These are phyloP conservation scores for Trichaptum fuscoviolaceum DNA, from an alignment of 768 basidiomycete species.

Conservation along the genomic window DNA sequence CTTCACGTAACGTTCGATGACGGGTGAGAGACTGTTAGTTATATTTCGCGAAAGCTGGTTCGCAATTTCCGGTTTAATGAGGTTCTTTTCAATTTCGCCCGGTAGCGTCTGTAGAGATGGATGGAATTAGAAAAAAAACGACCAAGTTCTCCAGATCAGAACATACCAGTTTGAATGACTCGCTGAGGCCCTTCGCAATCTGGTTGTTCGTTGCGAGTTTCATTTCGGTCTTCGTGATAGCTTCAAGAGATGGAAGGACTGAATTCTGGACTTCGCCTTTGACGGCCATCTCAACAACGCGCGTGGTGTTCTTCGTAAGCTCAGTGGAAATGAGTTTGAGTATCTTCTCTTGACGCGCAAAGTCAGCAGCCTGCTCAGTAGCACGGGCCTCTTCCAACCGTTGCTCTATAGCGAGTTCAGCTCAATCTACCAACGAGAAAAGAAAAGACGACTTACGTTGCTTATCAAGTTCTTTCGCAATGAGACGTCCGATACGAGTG, in stretches of 20 bases:
- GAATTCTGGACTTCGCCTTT: constrained; percentile 81
- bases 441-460: constrained; percentile 54
- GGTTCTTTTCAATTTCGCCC: constrained; percentile 70
- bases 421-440: constrained; percentile 10
- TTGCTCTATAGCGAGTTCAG: constrained; percentile 48
- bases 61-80: constrained; percentile 72
- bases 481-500: constrained; percentile 68
- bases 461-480: constrained; percentile 85
- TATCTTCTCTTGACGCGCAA: constrained; percentile 82
- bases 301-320: constrained; percentile 80
- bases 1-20: constrained; percentile 79
- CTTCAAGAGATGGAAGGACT: constrained; percentile 77
- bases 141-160: not conserved
- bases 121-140: constrained; percentile 11
- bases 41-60: constrained; percentile 73
- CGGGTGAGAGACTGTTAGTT: constrained; percentile 63
- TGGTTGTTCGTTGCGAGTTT: constrained; percentile 73
- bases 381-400: constrained; percentile 78
- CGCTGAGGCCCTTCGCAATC: constrained; percentile 65
- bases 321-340: constrained; percentile 84
- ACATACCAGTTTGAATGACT: constrained; percentile 68
- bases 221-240: constrained; percentile 77
- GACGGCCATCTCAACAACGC: constrained; percentile 85
- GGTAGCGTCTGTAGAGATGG: constrained; percentile 55
- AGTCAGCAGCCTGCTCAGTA: constrained; percentile 75